Base-by-base conservation (phyloP, 2,329 filamentous ascomycete species). In the Albophoma yamanashiensis region DNA sequence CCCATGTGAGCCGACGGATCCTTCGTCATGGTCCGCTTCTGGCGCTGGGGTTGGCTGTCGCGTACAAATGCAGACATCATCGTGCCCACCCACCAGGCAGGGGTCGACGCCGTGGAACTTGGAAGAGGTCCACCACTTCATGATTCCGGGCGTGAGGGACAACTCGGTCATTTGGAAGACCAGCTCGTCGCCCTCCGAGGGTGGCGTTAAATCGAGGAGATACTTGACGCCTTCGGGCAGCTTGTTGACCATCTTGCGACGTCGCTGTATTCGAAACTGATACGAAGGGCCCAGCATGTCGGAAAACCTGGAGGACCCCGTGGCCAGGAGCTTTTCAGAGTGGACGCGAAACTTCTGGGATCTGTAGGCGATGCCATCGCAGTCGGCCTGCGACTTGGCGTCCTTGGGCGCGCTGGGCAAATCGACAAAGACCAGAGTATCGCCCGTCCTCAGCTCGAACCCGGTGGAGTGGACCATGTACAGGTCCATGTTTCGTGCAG, bases 161-260 rank as follows among this genome's bases (percentile, higher is more conserved):
- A 88, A 66, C 60, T 84, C 79, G 0, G 82, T 82, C 60, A 85
- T 76, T 61, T 83, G 75, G 31, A 82, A 79, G 1, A 86, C 80
- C 12, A 84, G 78, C 15, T 87, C 85, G 2, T 88, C 84, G 1
- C 84, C 87, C 67, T 87, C 81, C 0, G 72, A 71, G 0, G 82
- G 79, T 0, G 86, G 86, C 0, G 85, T 88, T 15, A 89, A 74
- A 64, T 89, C 85, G 42, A 89, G 66, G 22, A 88, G 73, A 63
- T 82, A 88, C 60, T 79, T 78, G 66, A 88, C 72, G 0, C 77
- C 79, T 2, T 70, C 64, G 0, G 74, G 75, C 12, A 76, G 66
- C 17, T 66, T 67, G 31, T 71, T 72, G 43, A 66, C 66, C 42
- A 74, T 64, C 50, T 72, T 72, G 25, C 72, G 72, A 17, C 73